Evolutionary conservation across 306 rosid species (phyloP).

Genomic region (Cucurbita maxima): DNA sequence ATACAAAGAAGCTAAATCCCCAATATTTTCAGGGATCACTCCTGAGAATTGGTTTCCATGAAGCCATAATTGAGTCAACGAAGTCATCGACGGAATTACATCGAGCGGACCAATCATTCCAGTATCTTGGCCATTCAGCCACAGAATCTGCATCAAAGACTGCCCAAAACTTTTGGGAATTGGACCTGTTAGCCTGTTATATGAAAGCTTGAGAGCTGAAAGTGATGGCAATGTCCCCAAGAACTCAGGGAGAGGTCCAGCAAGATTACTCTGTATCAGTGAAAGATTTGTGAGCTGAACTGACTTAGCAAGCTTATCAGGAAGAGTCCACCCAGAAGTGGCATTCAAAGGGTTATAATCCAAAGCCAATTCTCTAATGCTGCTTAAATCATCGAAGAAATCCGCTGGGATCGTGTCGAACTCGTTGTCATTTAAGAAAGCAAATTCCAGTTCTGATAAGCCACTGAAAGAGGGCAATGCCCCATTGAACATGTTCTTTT

Average conservation of each 20-base stretch:
- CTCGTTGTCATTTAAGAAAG: conserved; percentile 53
- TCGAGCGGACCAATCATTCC: conserved; percentile 51
- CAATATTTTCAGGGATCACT: conserved; percentile 46
- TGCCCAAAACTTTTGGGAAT: conserved; percentile 44
- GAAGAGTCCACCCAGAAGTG: conserved; percentile 55
- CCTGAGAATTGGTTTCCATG: conserved; percentile 70
- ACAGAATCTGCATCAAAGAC: conserved; percentile 52
- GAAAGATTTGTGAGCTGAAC: conserved; percentile 51
- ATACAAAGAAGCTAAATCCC: conserved; percentile 41
- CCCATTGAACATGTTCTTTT: conserved; percentile 51
- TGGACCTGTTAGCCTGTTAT: conserved; percentile 32
- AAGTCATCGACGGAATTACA: conserved; percentile 44
- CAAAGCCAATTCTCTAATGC: conserved; percentile 45
- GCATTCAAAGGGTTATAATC: conserved; percentile 49
- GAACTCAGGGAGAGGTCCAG: conserved; percentile 52
- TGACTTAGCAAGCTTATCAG: conserved; percentile 43
- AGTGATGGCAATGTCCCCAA: conserved; percentile 50
- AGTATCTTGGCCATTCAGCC: conserved; percentile 62
- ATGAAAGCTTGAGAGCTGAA: conserved; percentile 41
- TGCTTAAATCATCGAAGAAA: conserved; percentile 46
- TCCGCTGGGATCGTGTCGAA: conserved; percentile 57
- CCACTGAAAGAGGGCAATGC: conserved; percentile 53
- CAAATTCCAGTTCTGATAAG: conserved; percentile 56
- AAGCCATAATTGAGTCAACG: conserved; percentile 50
- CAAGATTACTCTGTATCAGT: conserved; percentile 39